These are phyloP conservation scores for Pythium phragmiticola DNA, from an alignment of 352 stramenopile genomes.

Conservation along the genomic window DNA sequence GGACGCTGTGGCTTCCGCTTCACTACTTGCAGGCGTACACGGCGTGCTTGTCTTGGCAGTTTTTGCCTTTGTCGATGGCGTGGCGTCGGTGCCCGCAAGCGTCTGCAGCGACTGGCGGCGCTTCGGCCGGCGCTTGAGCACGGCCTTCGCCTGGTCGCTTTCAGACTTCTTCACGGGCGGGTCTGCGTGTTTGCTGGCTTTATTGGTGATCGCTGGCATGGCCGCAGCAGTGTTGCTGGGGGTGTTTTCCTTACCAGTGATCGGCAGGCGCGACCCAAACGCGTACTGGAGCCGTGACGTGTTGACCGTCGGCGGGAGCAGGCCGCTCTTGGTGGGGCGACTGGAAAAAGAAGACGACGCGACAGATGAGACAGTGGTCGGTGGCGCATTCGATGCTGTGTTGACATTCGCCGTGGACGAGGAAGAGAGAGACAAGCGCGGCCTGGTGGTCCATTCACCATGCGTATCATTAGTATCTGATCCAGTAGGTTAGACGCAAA, in stretches of 20 bases:
- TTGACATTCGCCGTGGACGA: background rate
- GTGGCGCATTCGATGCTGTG: background rate
- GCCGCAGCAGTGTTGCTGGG: slow-evolving; percentile 2
- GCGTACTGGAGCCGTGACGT: slow-evolving; percentile 19
- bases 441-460: slow-evolving; percentile 1
- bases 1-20: background rate
- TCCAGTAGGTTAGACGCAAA: background rate
- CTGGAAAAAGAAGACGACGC: background rate
- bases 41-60: background rate
- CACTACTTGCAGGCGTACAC: slow-evolving; percentile 2
- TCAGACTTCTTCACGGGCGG: slow-evolving; percentile 18
- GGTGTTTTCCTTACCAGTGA: slow-evolving; percentile 25
- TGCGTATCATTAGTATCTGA: background rate
- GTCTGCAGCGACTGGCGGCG: slow-evolving; percentile 10
- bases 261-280: slow-evolving; percentile 20
- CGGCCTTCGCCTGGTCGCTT: slow-evolving; percentile 9
- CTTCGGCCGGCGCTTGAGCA: slow-evolving; percentile 13
- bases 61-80: background rate
- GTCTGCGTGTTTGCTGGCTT: background rate
- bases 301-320: slow-evolving; percentile 16
- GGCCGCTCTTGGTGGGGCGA: slow-evolving; percentile 18
- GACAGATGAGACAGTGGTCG: background rate
- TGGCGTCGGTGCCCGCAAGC: background rate
- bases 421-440: slow-evolving; percentile 19
- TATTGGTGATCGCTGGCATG: background rate